These are phyloP conservation scores for Phytophthora crassamura DNA, from an alignment of 352 stramenopile species.

Conservation along the genomic window DNA sequence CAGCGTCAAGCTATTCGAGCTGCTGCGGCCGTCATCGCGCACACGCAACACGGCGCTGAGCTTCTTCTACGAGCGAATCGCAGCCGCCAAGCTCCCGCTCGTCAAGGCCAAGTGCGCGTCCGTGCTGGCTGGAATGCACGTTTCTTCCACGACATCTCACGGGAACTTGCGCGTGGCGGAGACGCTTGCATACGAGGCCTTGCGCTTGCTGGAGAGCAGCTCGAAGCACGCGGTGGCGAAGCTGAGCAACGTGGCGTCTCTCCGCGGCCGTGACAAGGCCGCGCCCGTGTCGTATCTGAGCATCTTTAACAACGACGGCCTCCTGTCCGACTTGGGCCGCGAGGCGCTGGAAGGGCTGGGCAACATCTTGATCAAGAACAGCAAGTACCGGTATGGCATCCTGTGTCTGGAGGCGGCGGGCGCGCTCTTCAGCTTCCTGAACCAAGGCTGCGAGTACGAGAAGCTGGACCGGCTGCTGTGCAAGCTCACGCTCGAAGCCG, in stretches of 20 bases:
- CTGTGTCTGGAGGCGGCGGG: slow-evolving; percentile 78
- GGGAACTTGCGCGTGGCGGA: slow-evolving; percentile 67
- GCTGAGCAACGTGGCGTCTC: slow-evolving; percentile 27
- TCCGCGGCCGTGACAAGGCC: slow-evolving; percentile 24
- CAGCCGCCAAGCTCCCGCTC: slow-evolving; percentile 50
- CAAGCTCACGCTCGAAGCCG: slow-evolving; percentile 73
- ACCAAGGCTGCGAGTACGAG: slow-evolving; percentile 78
- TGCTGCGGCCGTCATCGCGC: slow-evolving; percentile 58
- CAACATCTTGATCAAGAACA: slow-evolving; percentile 85
- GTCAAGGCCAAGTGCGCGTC: slow-evolving; percentile 80
- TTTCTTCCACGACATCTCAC: slow-evolving; percentile 45
- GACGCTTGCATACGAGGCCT: slow-evolving; percentile 74
- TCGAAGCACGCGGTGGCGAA: slow-evolving; percentile 41
- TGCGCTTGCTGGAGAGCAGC: slow-evolving; percentile 72
- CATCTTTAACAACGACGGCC: slow-evolving; percentile 79
- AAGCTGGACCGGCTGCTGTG: slow-evolving; percentile 79
- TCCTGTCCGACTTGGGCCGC: slow-evolving; percentile 75
- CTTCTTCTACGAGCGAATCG: slow-evolving; percentile 71
- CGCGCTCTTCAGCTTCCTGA: slow-evolving; percentile 66
- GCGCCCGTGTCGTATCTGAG: slow-evolving; percentile 44
- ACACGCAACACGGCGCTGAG: slow-evolving; percentile 50
- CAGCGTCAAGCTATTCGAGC: slow-evolving; percentile 47
- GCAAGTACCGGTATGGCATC: slow-evolving; percentile 89
- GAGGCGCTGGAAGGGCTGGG: slow-evolving; percentile 75
- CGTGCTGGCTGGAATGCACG: slow-evolving; percentile 67